Evolutionary conservation across 2,329 filamentous ascomycete species (phyloP), one percentile per base, ranked within the genome.

Genomic region (Triangularia verruculosa): DNA sequence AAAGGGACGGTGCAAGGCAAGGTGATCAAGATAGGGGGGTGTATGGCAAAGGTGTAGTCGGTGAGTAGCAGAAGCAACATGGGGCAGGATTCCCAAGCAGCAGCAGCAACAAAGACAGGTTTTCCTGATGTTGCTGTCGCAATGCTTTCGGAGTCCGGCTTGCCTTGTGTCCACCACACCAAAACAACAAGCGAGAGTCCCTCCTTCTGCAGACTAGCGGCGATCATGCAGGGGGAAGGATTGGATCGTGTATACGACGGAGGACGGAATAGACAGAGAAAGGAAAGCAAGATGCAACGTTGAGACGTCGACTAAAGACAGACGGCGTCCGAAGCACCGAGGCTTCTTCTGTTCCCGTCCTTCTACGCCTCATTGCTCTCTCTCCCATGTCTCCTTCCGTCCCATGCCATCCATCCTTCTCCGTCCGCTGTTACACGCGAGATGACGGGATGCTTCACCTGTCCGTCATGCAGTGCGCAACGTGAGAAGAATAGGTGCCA

Each of bases 221-320:
- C 66, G 67, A 68, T 70, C 61, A 68, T 68, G 69, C 68, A 69
- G 63, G 64, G 65, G 28, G 56, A 24, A 47, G 24, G 47, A 20
- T 59, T 47, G 61, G 63, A 57, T 27, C 27, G 59, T 55, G 55
- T 54, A 32, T 22, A 52, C 34, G 39, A 47, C 57, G 30, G 28
- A 43, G n/a, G 54, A 60, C 51, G 39, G 34, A 54, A 27, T 24
- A 43, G 54, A 60, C 51, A 55, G 51, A 51, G 32, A 54, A 13
- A 60, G 15, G 56, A 28, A 43, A 57, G n/a, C 53, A 54, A 55
- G 59, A 61, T 39, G 32, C 51, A 34, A 32, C 47, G 53, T n/a
- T 62, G 28, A 32, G 56, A 34, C 39, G n/a, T n/a, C n/a, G 53
- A 61, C 34, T 62, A 61, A 43, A 30, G 59, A 61, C 62, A 61